Conservation (phyloP, 805 yeast species). For the Kodamaea sagamina region DNA sequence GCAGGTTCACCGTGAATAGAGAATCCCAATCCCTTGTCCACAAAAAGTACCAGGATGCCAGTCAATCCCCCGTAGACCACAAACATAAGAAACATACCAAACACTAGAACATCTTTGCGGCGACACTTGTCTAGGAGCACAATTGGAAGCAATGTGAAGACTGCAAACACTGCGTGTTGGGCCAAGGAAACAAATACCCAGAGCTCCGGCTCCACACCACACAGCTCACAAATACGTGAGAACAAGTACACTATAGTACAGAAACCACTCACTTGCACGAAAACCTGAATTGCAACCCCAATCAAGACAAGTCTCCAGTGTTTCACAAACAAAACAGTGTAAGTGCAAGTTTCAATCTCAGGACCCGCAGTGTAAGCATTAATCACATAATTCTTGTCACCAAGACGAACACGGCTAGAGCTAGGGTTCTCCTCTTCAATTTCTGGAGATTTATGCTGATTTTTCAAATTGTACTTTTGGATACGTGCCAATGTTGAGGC, state of each 20-base stretch:
- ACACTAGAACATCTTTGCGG: constrained; percentile 48
- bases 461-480: neutral
- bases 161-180: constrained; percentile 40
- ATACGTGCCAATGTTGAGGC: constrained; percentile 11
- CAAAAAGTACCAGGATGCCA: constrained; percentile 32
- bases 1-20: constrained; percentile 41
- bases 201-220: constrained; percentile 41
- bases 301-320: constrained; percentile 37
- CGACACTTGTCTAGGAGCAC: constrained; percentile 43
- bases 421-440: neutral
- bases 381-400: constrained; percentile 27
- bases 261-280: constrained; percentile 50
- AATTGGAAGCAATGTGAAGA: constrained; percentile 48
- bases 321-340: constrained; percentile 33
- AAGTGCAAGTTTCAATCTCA: constrained; percentile 23
- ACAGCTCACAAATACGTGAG: constrained; percentile 48
- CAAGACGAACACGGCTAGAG: constrained; percentile 6
- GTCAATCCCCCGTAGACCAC: constrained; percentile 37
- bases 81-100: constrained; percentile 44
- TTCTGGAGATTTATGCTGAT: neutral
- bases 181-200: constrained; percentile 35
- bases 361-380: constrained; percentile 25
- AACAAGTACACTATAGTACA: constrained; percentile 47
- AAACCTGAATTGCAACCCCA: constrained; percentile 41
- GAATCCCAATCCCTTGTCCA: no score